A percentile compares a stretch with the other conserved stretches of the same genome.
These are phyloP conservation scores for Nigrospora oryzae DNA, from an alignment of 2,329 filamentous ascomycete genomes.

Conservation along the genomic window DNA sequence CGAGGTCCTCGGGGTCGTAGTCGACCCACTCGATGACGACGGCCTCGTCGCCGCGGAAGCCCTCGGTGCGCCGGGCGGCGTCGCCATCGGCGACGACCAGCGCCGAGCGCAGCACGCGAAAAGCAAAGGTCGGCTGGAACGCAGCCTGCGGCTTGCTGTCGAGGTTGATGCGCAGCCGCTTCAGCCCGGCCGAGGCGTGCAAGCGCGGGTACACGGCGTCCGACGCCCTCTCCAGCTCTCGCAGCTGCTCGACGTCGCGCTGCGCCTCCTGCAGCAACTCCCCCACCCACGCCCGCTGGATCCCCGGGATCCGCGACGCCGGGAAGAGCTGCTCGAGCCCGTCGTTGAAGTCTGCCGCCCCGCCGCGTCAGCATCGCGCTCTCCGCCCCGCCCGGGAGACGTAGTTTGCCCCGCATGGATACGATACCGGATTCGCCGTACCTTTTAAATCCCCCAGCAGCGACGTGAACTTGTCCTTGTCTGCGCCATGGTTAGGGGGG, in stretches of 20 bases:
- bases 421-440: conserved; percentile 6
- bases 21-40: conserved; percentile 36
- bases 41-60: conserved; percentile 23
- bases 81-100: conserved; percentile 14
- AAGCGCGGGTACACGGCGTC: conserved; percentile 32
- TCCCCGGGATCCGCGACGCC: conserved; percentile 27
- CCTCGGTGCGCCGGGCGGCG: conserved; percentile 7
- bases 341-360: conserved; percentile 32
- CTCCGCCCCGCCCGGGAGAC: too few species aligned
- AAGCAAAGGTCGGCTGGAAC: conserved; percentile 32
- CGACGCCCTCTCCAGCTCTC: conserved; percentile 31
- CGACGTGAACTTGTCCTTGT: conserved; percentile 34
- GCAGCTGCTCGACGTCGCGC: conserved; percentile 30
- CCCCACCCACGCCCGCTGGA: conserved; percentile 36
- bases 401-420: too few species aligned
- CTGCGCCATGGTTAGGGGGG: conserved; percentile 9
- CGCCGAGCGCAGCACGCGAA: conserved; percentile 25
- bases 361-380: too few species aligned
- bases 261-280: conserved; percentile 35
- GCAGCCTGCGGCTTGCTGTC: conserved; percentile 28
- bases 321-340: conserved; percentile 38
- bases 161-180: conserved; percentile 37
- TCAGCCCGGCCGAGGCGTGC: conserved; percentile 31
- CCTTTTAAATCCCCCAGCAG: conserved; percentile 31
- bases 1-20: conserved; percentile 31